A percentile compares a stretch with the other conserved stretches of the same genome.
Evolutionary conservation across 257 asterid genomes (phyloP).

Genomic region (Penstemon barbatus): DNA sequence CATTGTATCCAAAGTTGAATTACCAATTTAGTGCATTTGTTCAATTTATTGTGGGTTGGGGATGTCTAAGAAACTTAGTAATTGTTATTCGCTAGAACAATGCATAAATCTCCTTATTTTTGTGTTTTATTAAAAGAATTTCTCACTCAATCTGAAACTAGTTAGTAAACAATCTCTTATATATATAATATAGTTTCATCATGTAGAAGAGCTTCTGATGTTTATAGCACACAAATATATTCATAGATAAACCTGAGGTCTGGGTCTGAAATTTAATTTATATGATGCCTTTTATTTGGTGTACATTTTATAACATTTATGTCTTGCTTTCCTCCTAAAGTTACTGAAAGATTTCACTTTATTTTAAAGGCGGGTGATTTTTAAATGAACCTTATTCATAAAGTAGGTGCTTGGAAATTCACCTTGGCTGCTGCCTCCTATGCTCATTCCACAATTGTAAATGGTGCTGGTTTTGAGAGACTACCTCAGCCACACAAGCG

Average conservation of each 20-base stretch:
- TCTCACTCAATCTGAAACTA: neutral
- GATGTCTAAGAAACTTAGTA: too few species aligned
- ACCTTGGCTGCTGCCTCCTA: slow-evolving; percentile 69
- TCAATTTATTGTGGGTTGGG: neutral
- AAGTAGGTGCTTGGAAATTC: slow-evolving; percentile 54
- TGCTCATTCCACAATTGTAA: slow-evolving; percentile 59
- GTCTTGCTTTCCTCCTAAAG: neutral
- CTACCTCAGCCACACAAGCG: neutral
- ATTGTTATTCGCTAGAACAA: too few species aligned
- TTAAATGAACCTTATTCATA: slow-evolving; percentile 77
- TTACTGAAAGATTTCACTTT: slow-evolving; percentile 8
- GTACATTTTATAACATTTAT: neutral
- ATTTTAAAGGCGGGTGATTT: slow-evolving; percentile 61
- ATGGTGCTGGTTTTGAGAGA: slow-evolving; percentile 41
- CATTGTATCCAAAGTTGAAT: neutral
- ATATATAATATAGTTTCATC: neutral
- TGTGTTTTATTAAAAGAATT: too few species aligned
- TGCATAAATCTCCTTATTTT: too few species aligned
- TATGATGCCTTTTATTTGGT: neutral
- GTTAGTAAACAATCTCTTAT: neutral
- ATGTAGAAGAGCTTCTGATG: neutral
- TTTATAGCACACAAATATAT: neutral
- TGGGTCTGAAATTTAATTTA: neutral
- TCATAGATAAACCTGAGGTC: too few species aligned
- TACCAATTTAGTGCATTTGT: neutral